Evolutionary conservation across 2,329 filamentous ascomycete genomes (phyloP).

Genomic region (Amauroascus niger): DNA sequence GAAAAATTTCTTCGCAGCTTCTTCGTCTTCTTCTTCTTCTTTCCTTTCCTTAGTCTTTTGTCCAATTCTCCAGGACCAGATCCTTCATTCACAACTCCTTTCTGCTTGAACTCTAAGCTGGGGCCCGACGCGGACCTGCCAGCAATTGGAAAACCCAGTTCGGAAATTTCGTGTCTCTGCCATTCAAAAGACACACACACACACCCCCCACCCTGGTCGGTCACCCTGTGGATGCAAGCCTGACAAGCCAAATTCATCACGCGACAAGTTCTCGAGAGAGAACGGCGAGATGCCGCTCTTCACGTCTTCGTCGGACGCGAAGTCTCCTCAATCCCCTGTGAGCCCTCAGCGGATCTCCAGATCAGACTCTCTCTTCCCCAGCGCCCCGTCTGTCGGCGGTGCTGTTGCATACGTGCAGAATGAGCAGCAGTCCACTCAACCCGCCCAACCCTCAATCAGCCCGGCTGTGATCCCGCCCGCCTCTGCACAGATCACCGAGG

Average conservation of each 20-base stretch:
- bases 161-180: neutral
- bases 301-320: slow-evolving; percentile 17
- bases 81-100: neutral
- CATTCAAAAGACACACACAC: no score
- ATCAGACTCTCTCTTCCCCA: slow-evolving; percentile 25
- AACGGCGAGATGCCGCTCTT: slow-evolving; percentile 26
- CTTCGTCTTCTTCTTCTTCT: neutral
- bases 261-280: slow-evolving; percentile 8
- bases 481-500: slow-evolving; percentile 48
- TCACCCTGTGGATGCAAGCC: neutral
- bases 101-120: neutral
- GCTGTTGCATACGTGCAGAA: slow-evolving; percentile 31
- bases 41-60: neutral
- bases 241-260: neutral
- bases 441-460: slow-evolving; percentile 23
- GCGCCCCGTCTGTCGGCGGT: slow-evolving; percentile 35
- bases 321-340: slow-evolving; percentile 7
- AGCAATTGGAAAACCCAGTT: neutral
- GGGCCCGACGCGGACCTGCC: neutral
- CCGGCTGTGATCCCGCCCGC: slow-evolving; percentile 46
- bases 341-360: slow-evolving; percentile 2
- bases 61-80: slow-evolving; percentile 4
- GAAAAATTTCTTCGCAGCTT: slow-evolving; percentile 2
- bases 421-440: slow-evolving; percentile 26
- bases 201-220: neutral